These are phyloP conservation scores for Aegle marmelos DNA, from an alignment of 345 rosid species.

Conservation along the genomic window DNA sequence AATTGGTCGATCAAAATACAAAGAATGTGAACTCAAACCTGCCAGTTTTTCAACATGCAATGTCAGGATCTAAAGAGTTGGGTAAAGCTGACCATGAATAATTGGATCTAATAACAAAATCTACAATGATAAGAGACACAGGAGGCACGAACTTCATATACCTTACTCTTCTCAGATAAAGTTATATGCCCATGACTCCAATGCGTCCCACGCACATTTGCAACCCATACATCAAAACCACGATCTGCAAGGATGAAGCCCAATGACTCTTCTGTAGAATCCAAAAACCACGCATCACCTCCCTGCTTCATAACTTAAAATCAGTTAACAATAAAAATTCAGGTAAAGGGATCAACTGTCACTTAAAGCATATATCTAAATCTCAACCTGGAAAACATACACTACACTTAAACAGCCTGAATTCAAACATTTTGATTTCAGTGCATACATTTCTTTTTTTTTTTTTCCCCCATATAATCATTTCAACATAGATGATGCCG, in stretches of 20 bases:
- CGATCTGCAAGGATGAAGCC: slow-evolving; percentile 88
- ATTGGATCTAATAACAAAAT: not conserved
- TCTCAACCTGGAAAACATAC: not conserved
- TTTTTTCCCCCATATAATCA: too few species aligned
- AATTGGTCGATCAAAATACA: not conserved
- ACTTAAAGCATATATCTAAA: not conserved
- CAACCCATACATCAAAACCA: slow-evolving; percentile 94
- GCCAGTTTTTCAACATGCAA: not conserved
- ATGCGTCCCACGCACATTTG: slow-evolving; percentile 87
- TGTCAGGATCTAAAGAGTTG: not conserved
- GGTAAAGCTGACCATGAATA: slow-evolving; percentile 4
- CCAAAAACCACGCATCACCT: slow-evolving; percentile 88
- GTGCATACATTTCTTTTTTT: not conserved
- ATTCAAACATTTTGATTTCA: not conserved
- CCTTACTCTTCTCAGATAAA: slow-evolving; percentile 69
- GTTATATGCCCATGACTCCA: slow-evolving; percentile 82
- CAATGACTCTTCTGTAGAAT: slow-evolving; percentile 58
- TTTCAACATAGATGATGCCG: not conserved
- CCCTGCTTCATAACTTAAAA: slow-evolving; percentile 35
- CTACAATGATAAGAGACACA: not conserved
- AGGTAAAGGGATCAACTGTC: slow-evolving; percentile 1
- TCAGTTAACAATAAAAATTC: slow-evolving; percentile 4
- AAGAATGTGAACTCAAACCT: not conserved
- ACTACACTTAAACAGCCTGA: not conserved
- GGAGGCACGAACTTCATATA: slow-evolving; percentile 18